phyloP scores from a whole-genome alignment of 306 rosid species.

The Dryas octopetala region DNA sequence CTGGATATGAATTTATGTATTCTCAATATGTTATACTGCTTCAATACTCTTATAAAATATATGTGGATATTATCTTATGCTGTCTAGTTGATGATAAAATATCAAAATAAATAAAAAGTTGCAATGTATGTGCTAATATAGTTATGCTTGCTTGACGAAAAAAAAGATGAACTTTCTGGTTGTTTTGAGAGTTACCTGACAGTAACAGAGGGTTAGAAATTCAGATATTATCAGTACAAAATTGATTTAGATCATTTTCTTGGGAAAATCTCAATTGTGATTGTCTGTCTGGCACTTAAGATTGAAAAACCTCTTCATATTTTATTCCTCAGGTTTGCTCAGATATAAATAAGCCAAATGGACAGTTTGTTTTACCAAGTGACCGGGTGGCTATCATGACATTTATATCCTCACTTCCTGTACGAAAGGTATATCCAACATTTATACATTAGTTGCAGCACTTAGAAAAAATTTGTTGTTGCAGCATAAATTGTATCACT shows the following conservation, averaged over 20 bases:
- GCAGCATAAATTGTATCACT: not conserved
- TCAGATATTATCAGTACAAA: not conserved
- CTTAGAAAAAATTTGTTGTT: not conserved
- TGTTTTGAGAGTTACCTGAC: not conserved
- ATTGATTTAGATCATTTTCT: slow-evolving; percentile 18
- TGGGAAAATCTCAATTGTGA: slow-evolving; percentile 11
- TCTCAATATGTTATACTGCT: not conserved
- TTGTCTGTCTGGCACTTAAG: not conserved
- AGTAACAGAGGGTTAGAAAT: not conserved
- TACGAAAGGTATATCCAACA: slow-evolving; percentile 68
- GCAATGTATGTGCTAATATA: too few relatives aligned
- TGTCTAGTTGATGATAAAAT: not conserved
- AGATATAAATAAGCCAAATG: slow-evolving; percentile 97
- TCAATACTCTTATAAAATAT: not conserved
- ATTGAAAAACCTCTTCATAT: slow-evolving; percentile 14
- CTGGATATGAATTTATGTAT: not conserved
- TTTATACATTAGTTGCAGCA: slow-evolving; percentile 14
- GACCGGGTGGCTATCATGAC: slow-evolving; percentile 72
- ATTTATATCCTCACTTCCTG: slow-evolving; percentile 89
- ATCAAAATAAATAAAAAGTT: not conserved
- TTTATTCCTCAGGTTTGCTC: slow-evolving; percentile 71
- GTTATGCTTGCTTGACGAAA: not conserved
- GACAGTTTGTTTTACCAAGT: slow-evolving; percentile 83
- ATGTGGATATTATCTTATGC: not conserved
- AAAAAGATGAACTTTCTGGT: not conserved